Base-by-base conservation (phyloP, 768 basidiomycete genomes). In the Dioszegia aurantiaca region DNA sequence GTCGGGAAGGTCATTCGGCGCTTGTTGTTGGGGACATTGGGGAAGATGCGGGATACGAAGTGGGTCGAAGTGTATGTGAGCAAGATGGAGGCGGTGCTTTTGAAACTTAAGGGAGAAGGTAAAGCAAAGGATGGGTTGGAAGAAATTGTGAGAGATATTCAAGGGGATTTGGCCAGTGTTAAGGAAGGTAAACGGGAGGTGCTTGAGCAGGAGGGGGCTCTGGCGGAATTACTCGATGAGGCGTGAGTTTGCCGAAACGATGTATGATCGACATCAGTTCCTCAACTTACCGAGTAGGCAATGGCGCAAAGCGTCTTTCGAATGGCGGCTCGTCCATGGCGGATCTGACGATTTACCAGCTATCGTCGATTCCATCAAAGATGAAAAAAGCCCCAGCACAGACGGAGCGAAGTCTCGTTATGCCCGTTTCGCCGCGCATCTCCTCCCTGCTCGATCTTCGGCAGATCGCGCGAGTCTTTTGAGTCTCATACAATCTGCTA, bases 1-100 rank as follows among this genome's bases (percentile, higher is more conserved):
- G 69, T 92, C 21, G 77, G 82, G 5, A 77, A 82, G 0, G 94
- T 85, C 66, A 59, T 85, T 17, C 81, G 89, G n/a, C 82, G 81
- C 59, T 77, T 95, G 4, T 53, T 86, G 0, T 78, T 85, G 41
- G 80, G 80, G 26, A 74, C 93, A 14, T 75, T 82, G 0, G 78
- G 82, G 8, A 87, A 86, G 64, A 79, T 83, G 42, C 78, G 77
- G 6, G 79, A 61, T 45, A 46, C 44, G 40, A 43, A 56, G 28
- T 72, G 77, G 60, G 37, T 80, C n/a, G 46, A 56, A 16, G 62
- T 66, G 31, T 59, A 69, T 36, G 44, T 75, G 2, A 77, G 19
- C 3, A 58, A 58, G 44, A 42, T 70, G 47, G 56, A 55, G 9
- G 56, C 27, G 19, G 56, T 60, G 14, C 30, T 73, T 41, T 16